A percentile compares a stretch with the other conserved stretches of the same genome.
Conservation (phyloP, 352 stramenopile genomes). For the Globisporangium paroecandrum region DNA sequence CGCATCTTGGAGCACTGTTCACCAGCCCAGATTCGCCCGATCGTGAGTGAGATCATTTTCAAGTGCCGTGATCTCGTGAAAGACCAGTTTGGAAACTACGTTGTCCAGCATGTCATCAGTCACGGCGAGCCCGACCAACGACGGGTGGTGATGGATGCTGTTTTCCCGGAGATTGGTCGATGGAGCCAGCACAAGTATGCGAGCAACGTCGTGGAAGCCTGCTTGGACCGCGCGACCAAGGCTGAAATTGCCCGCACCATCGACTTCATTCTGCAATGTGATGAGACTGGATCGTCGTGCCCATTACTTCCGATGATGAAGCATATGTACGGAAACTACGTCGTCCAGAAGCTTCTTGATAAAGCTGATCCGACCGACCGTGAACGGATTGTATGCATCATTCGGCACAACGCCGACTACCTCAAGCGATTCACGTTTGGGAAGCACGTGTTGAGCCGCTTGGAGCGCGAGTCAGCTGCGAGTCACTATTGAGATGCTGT, state of each 20-base stretch:
- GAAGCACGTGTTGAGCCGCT: slow-evolving; percentile 90
- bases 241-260: slow-evolving; percentile 81
- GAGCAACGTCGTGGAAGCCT: slow-evolving; percentile 95
- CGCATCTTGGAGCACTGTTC: slow-evolving; percentile 96
- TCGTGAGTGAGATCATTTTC: slow-evolving; percentile 93
- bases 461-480: slow-evolving; percentile 41
- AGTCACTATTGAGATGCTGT: slow-evolving; percentile 22
- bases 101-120: slow-evolving; percentile 98
- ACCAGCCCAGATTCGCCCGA: slow-evolving; percentile 86
- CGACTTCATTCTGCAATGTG: slow-evolving; percentile 70
- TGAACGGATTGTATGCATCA: slow-evolving; percentile 87
- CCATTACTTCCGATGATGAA: slow-evolving; percentile 93
- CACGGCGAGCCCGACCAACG: slow-evolving; percentile 88
- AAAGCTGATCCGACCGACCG: slow-evolving; percentile 82
- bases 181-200: slow-evolving; percentile 96
- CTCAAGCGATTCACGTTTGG: slow-evolving; percentile 92
- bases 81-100: slow-evolving; percentile 99
- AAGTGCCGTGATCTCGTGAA: slow-evolving; percentile 85
- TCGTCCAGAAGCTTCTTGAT: slow-evolving; percentile 95
- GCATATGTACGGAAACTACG: slow-evolving; percentile 96
- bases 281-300: slow-evolving; percentile 67
- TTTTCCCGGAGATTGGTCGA: slow-evolving; percentile 84
- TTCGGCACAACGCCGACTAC: slow-evolving; percentile 87
- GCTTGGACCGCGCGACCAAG: slow-evolving; percentile 84
- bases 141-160: slow-evolving; percentile 76